Evolutionary conservation across 1,284 basidiomycete genomes (phyloP), one percentile per base, ranked within the genome.

Genomic region (Athelia psychrophila): DNA sequence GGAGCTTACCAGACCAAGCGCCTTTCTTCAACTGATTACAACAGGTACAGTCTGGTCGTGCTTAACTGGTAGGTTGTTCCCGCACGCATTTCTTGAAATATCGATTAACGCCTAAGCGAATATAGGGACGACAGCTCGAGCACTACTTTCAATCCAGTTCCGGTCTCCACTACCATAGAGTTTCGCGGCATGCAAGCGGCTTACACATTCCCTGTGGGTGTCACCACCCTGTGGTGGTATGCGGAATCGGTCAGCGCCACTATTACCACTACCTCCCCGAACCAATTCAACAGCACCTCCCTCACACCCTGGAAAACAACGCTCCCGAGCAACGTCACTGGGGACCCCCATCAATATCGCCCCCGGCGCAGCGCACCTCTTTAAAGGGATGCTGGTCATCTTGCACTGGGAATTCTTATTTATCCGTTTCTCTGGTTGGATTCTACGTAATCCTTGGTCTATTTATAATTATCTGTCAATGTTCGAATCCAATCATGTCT

Each of bases 41-140:
- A 73, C 40, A 75, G 83, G 23, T 88, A 88, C 64, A 83, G 83
- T 2, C 64, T 89, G 33, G 85, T 88, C 16, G 87, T 88, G 2
- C 58, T 89, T 52, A 88, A 89, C 64, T 78, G 79, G 70, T 81
- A 56, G 50, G 67, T 12, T 12, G 33, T 12, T 55, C 57, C 20
- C 15, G 58, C 52, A 6, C 4, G 18, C 15, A 36, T 33, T 2
- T 25, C 44, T 25, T 15, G n/a, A 27, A 19, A 16, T 30, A 27
- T 54, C 38, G 6, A 16, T 8, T 23, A 42, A 42, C 38, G 6
- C 22, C 16, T 16, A 19, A 18, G 6, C 16, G 8, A 42, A 6
- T 10, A 23, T 10, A 58, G 56, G 56, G 52, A 62, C 19, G 63
- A 64, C 38, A 58, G 54, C 36, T 48, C 56, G 12, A 55, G 54